Evolutionary conservation across 2,329 filamentous ascomycete genomes (phyloP).

Genomic region (Penicillium sp.): DNA sequence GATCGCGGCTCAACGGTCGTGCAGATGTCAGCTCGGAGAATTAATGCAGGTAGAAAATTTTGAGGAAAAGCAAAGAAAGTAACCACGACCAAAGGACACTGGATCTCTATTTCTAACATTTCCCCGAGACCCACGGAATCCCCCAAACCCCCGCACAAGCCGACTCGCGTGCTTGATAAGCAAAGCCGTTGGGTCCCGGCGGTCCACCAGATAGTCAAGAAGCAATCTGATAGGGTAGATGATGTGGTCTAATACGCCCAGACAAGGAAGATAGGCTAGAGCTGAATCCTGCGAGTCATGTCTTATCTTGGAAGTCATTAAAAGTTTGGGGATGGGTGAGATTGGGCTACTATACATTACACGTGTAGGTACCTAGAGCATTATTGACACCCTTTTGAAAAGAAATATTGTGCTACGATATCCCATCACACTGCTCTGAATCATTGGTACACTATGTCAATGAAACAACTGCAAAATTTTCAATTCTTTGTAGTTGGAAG

Average conservation of each 20-base stretch:
- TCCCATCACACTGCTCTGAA: not conserved
- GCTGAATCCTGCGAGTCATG: not conserved
- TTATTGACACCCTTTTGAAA: not conserved
- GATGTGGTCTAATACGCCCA: not conserved
- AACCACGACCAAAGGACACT: not conserved
- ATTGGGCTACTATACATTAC: not conserved
- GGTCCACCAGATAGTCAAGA: not conserved
- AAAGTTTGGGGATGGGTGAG: not conserved
- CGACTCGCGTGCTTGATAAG: slow-evolving; percentile 17
- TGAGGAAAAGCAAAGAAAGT: not conserved
- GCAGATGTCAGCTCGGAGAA: slow-evolving; percentile 1
- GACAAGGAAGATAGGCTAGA: not conserved
- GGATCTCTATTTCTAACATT: slow-evolving; percentile 5
- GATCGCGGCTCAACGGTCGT: slow-evolving; percentile 19
- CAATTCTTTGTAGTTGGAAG: no score
- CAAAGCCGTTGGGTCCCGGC: slow-evolving; percentile 2
- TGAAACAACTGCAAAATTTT: no score
- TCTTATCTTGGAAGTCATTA: not conserved
- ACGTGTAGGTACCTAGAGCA: no score
- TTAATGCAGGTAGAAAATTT: not conserved
- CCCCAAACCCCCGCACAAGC: slow-evolving; percentile 1
- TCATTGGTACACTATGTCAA: not conserved
- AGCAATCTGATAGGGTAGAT: not conserved
- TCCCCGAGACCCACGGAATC: not conserved
- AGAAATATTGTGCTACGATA: not conserved